Evolutionary conservation across 495 filamentous ascomycete species (phyloP).

Genomic region (Apiosordaria backusii): DNA sequence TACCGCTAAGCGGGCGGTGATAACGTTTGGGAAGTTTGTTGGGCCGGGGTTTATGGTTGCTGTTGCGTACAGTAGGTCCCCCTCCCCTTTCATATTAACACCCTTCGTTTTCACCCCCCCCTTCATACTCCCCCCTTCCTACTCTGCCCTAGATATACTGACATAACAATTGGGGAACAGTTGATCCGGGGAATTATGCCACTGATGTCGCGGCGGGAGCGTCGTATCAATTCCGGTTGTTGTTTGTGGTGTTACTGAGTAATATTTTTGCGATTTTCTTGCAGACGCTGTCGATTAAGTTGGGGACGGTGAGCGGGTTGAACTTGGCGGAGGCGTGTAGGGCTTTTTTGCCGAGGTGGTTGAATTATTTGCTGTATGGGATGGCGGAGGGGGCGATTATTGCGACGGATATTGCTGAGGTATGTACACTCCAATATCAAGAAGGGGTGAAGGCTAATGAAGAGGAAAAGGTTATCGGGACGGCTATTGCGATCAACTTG

Average conservation of each 20-base stretch:
- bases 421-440: conserved; percentile 5
- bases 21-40: conserved; percentile 71
- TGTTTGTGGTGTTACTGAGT: conserved; percentile 33
- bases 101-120: no score
- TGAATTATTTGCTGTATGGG: conserved; percentile 28
- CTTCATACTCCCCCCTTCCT: no score
- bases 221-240: conserved; percentile 29
- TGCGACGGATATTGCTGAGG: conserved; percentile 66
- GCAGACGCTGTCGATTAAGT: conserved; percentile 30
- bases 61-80: conserved; percentile 54
- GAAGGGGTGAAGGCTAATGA: conserved; percentile 5
- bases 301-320: conserved; percentile 33
- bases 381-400: conserved; percentile 32
- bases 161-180: conserved; percentile 5
- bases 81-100: conserved; percentile 1
- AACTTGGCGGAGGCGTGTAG: conserved; percentile 30
- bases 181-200: conserved; percentile 36
- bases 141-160: no score
- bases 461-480: conserved; percentile 70
- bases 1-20: conserved; percentile 38
- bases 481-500: conserved; percentile 85
- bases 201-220: conserved; percentile 33
- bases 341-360: conserved; percentile 31
- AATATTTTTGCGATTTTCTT: conserved; percentile 35
- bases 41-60: conserved; percentile 84